Conservation (phyloP, 768 basidiomycete genomes). For the Postia placenta region DNA sequence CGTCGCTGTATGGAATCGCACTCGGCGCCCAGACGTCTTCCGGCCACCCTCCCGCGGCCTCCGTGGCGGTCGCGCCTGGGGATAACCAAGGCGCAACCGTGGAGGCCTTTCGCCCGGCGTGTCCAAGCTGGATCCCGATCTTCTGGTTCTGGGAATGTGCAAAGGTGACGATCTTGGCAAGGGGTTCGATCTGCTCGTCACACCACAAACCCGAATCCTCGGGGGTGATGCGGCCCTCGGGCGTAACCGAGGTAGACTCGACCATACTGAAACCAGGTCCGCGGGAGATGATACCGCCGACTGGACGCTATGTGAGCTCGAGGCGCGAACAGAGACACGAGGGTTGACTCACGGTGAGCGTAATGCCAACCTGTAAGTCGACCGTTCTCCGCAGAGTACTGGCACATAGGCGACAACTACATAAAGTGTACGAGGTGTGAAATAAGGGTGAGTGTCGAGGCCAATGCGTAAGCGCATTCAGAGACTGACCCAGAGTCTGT, state of each 20-base stretch:
- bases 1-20: constrained; percentile 34
- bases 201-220: constrained; percentile 57
- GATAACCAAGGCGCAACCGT: constrained; percentile 57
- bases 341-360: constrained; percentile 33
- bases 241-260: constrained; percentile 61
- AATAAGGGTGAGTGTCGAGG: neutral
- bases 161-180: constrained; percentile 55
- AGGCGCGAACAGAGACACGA: neutral
- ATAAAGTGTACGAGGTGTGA: neutral
- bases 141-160: constrained; percentile 65
- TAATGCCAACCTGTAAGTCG: constrained; percentile 49
- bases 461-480: too few species aligned
- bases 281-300: constrained; percentile 46
- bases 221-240: constrained; percentile 57
- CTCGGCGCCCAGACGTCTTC: constrained; percentile 43
- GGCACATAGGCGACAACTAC: constrained; percentile 50
- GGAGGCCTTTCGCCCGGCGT: constrained; percentile 70
- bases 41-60: constrained; percentile 34
- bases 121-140: constrained; percentile 71
- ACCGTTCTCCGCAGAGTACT: constrained; percentile 54
- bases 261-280: constrained; percentile 53
- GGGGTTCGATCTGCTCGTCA: constrained; percentile 45
- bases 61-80: constrained; percentile 34
- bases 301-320: constrained; percentile 21
- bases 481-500: constrained; percentile 22